Conservation (phyloP, 345 rosid species). For the Rhodomyrtus tomentosa region DNA sequence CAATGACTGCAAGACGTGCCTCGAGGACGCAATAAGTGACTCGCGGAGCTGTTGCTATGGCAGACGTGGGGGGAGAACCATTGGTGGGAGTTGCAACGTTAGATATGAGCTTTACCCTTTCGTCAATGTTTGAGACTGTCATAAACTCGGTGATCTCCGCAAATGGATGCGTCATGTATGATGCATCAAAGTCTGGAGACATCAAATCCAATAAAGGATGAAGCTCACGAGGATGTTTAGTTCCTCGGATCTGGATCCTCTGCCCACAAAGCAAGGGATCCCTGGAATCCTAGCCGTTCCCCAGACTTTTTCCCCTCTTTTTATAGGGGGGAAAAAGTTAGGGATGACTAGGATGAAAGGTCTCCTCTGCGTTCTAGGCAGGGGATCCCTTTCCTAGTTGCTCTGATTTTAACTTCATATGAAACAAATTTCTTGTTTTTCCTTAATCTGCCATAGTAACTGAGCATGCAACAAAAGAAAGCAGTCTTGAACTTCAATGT, state of each 20-base stretch:
- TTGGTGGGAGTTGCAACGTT: constrained; percentile 31
- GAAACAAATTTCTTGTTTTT: too few relatives aligned
- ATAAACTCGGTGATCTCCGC: not conserved
- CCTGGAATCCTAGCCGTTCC: too few relatives aligned
- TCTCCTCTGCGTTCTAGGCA: too few relatives aligned
- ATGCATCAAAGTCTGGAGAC: not conserved
- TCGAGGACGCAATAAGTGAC: constrained; percentile 16
- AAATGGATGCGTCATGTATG: not conserved
- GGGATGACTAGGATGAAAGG: too few relatives aligned
- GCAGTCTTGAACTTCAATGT: not conserved
- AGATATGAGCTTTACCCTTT: constrained; percentile 36
- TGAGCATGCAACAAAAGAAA: not conserved
- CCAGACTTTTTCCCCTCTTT: too few relatives aligned
- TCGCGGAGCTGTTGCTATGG: constrained; percentile 32
- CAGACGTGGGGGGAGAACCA: constrained; percentile 30
- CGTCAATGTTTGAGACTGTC: constrained; percentile 2
- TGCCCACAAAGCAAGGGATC: too few relatives aligned
- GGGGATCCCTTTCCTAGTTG: too few relatives aligned
- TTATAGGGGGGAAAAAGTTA: too few relatives aligned
- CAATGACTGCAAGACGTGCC: constrained; percentile 22
- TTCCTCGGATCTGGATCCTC: not conserved
- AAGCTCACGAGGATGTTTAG: not conserved
- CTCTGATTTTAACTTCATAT: not conserved
- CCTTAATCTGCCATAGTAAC: not conserved
- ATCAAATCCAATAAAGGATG: not conserved